Base-by-base conservation (phyloP, 192 early-diverging fungal genomes). In the Backusella westeae region DNA sequence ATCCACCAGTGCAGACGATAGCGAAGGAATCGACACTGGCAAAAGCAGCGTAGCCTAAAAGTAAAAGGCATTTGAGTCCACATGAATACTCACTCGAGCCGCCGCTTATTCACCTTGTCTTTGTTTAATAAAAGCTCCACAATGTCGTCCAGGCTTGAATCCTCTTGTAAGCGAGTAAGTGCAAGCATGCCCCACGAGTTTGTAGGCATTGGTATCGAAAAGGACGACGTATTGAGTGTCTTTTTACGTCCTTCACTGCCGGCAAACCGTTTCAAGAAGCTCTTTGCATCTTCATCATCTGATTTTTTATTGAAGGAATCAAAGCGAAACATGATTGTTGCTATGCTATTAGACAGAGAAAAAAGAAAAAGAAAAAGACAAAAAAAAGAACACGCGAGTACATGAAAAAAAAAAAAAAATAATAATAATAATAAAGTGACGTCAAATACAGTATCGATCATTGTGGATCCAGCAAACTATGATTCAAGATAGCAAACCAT, bases 141-240 rank as follows among this genome's bases (percentile, higher is more conserved):
- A 23, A 74, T 74, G 39, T 76, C 78, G 23, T 82, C 75, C 19
- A 78, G 65, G n/a, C 73, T 66, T 34, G 71, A 73, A 44, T 77
- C 32, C 17, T 71, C 69, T 41, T 78, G 74, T 23, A 83, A 65
- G 26, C 23, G 74, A 14, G 71, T 70, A 15, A 80, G 66, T 36
- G 69, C 63, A 21, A 79, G 74, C 82, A 83, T 83, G 14, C 78
- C 82, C 82, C 82, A 83, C 7, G 78, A 76, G 19, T 77, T 79
- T 15, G 74, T 44, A 1, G 82, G 82, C 8, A 83, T 76, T 7
- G 82, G 82, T 12, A 83, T 83, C 5, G 80, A 75, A 19, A 73
- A 75, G 1, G 80, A 76, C 12, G 71, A 32, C 2, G 77, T 38
- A 6, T 52, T n/a, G 34, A 66, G 26, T 36, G 77, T 67, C 36